Percentiles rank a stretch among this genome's conserved stretches.
phyloP scores from a whole-genome alignment of 2,329 filamentous ascomycete species.

The Fusarium sp. region DNA sequence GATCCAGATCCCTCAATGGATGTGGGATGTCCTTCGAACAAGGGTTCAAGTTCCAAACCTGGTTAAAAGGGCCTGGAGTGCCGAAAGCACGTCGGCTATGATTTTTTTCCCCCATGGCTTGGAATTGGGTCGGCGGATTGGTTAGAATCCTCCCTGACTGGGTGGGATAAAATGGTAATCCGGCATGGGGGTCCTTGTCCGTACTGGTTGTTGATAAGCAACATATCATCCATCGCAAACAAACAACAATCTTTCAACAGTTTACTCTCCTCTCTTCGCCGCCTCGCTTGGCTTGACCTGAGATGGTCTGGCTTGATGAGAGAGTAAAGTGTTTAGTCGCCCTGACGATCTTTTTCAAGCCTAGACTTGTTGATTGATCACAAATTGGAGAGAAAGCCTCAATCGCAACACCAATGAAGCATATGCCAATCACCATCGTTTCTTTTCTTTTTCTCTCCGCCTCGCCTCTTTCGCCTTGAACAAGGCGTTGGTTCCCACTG shows the following conservation, averaged over 20 bases:
- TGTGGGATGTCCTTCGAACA: constrained; percentile 7
- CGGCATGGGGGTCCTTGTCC: neutral
- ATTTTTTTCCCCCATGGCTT: neutral
- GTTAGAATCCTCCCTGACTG: neutral
- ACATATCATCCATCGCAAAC: neutral
- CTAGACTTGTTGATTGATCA: constrained; percentile 2
- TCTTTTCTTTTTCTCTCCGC: constrained; percentile 11
- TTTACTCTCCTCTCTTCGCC: neutral
- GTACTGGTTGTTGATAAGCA: neutral
- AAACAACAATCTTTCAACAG: neutral
- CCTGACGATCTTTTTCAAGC: neutral
- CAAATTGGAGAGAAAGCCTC: neutral
- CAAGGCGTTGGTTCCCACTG: neutral
- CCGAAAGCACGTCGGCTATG: constrained; percentile 3
- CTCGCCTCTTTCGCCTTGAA: neutral
- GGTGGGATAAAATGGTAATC: neutral
- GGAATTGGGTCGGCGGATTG: constrained; percentile 19
- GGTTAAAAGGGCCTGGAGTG: constrained; percentile 8
- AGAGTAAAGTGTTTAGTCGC: neutral
- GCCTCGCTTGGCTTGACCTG: neutral
- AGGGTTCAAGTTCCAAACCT: constrained; percentile 13
- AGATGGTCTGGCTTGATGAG: neutral
- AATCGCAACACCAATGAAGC: neutral
- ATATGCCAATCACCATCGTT: neutral
- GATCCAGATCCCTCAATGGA: constrained; percentile 3